Evolutionary conservation across 2,329 filamentous ascomycete genomes (phyloP).

Genomic region (Bipolaris sorokiniana): DNA sequence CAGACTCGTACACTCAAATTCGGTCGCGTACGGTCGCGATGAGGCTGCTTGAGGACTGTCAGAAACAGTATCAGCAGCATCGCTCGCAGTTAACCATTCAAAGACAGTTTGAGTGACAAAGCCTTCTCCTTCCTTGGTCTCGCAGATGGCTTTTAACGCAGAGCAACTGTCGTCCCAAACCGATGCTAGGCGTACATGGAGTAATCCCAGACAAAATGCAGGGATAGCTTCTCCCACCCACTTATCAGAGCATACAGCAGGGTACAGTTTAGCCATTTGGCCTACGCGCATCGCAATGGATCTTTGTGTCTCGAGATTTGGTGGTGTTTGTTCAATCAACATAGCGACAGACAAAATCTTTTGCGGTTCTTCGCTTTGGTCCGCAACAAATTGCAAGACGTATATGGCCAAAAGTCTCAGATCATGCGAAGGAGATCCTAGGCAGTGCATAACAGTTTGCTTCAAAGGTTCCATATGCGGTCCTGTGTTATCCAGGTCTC

Average conservation of each 20-base stretch:
- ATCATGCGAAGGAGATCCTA: slow-evolving; percentile 76
- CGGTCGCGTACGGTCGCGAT: slow-evolving; percentile 58
- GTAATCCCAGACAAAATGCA: slow-evolving; percentile 83
- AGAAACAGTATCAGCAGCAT: slow-evolving; percentile 15
- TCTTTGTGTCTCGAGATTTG: slow-evolving; percentile 77
- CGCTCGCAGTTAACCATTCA: slow-evolving; percentile 66
- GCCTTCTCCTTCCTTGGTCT: slow-evolving; percentile 74
- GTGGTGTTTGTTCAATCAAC: slow-evolving; percentile 77
- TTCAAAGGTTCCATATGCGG: slow-evolving; percentile 67
- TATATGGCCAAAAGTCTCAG: slow-evolving; percentile 75
- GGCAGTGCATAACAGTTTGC: slow-evolving; percentile 70
- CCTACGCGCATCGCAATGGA: slow-evolving; percentile 85
- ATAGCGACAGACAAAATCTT: slow-evolving; percentile 69
- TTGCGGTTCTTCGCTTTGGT: slow-evolving; percentile 57
- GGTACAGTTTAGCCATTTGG: slow-evolving; percentile 72
- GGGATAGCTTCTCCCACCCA: slow-evolving; percentile 77
- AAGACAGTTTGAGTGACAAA: slow-evolving; percentile 75
- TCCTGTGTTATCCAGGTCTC: slow-evolving; percentile 57
- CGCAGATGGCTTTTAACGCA: slow-evolving; percentile 75
- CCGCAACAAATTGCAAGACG: slow-evolving; percentile 67
- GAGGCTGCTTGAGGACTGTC: slow-evolving; percentile 14
- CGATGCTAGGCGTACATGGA: slow-evolving; percentile 83
- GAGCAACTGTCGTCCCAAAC: slow-evolving; percentile 85
- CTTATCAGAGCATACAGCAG: slow-evolving; percentile 62
- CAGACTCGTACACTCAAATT: slow-evolving; percentile 86